Evolutionary conservation across 306 rosid species (phyloP), one percentile per base, ranked within the genome.

Genomic region (Prinsepia uniflora): DNA sequence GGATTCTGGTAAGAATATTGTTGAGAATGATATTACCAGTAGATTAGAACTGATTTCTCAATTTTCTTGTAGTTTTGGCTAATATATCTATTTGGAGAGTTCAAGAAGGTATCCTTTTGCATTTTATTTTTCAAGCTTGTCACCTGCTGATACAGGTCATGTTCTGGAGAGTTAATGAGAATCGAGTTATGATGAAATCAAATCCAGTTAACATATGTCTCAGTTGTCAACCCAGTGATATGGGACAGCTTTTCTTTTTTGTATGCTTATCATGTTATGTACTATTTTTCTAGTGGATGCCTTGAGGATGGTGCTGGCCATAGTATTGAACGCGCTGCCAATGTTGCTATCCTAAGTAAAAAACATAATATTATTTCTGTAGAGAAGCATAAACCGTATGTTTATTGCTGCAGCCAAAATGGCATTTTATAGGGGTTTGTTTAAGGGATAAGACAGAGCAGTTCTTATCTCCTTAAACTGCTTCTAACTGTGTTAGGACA

Each of bases 1-100:
- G 68, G 84, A 81, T 75, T 75, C 73, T 61, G 75, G 80, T 71
- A 79, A 85, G 67, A 88, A 78, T 69, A 81, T 82, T 30, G 61
- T 76, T 54, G 87, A 72, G 44, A 88, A 81, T 74, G 86, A 84
- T 48, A 40, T 72, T 68, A 78, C 49, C 57, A 39, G 66, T 56
- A 40, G 66, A 62, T 58, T 68, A 40, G 39, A 52, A 47, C 36
- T 30, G 52, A 60, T 36, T 10, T 43, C 10, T 20, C 6, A 4
- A 77, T 18, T 39, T 65, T 19, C 24, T 53, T 68, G 52, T 61
- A 49, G 36, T 30, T 30, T 30, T 3, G 36, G 36, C 36, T 30
- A 30, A 30, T 30, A 30, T 45, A 61, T 44, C 58, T 55, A 43
- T 48, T 65, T 74, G 45, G 65, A 20, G 6, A 18, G 5, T 41